phyloP scores from a whole-genome alignment of 208 protist genomes.

The Crithidia thermophila region DNA sequence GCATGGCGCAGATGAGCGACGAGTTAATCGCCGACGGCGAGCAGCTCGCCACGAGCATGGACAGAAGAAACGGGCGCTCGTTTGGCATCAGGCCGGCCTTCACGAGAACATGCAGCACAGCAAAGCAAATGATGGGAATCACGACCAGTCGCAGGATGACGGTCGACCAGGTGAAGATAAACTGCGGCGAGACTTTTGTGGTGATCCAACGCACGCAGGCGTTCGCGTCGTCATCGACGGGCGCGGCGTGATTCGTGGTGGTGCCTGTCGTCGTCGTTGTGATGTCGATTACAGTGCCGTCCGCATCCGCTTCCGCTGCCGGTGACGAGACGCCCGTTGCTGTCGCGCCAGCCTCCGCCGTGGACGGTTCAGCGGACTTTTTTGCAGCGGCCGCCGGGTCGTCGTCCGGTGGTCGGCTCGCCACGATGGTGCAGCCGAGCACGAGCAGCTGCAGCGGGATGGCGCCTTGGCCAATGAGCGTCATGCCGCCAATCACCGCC shows the following conservation, averaged over 20 bases:
- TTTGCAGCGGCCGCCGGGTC: neutral
- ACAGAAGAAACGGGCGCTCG: constrained; percentile 58
- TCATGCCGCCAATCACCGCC: constrained; percentile 55
- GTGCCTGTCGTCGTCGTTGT: neutral
- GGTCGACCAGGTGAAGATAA: constrained; percentile 43
- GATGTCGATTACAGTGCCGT: constrained; percentile 14
- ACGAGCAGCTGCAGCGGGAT: constrained; percentile 73
- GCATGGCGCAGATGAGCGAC: constrained; percentile 66
- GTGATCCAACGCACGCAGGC: constrained; percentile 12
- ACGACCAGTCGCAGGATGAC: constrained; percentile 59
- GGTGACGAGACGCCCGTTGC: neutral
- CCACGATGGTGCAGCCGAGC: constrained; percentile 52
- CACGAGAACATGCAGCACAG: constrained; percentile 55
- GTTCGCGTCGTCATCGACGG: neutral
- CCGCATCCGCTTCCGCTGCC: neutral
- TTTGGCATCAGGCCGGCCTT: constrained; percentile 41
- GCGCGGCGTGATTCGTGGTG: neutral
- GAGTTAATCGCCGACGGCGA: constrained; percentile 72
- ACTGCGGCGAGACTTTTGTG: constrained; percentile 14
- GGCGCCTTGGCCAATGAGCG: constrained; percentile 50
- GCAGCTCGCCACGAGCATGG: constrained; percentile 60
- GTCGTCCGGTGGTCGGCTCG: constrained; percentile 20
- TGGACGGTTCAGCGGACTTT: neutral
- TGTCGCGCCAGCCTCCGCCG: neutral
- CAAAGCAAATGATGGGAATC: constrained; percentile 57